Conservation (phyloP, 2,329 filamentous ascomycete genomes). For the Trichoderma simmonsii region DNA sequence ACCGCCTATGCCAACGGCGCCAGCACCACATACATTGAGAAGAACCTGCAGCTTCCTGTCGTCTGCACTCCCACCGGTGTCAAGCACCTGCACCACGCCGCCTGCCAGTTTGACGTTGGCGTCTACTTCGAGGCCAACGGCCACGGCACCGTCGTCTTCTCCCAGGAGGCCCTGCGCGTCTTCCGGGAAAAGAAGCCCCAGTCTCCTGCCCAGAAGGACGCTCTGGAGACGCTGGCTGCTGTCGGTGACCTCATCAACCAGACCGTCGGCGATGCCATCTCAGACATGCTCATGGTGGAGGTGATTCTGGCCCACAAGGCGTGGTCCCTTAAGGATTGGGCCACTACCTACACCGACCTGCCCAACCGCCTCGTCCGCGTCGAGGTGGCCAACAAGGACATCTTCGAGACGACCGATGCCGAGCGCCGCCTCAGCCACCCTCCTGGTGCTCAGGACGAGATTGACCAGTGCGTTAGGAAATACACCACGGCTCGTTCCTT, state of each 20-base stretch:
- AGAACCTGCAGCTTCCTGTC: conserved; percentile 82
- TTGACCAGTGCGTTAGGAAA: conserved; percentile 84
- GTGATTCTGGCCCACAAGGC: conserved; percentile 92
- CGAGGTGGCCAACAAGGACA: conserved; percentile 80
- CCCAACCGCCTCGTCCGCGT: conserved; percentile 94
- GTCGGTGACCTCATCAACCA: conserved; percentile 95
- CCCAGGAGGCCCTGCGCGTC: conserved; percentile 71
- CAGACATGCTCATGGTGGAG: conserved; percentile 93
- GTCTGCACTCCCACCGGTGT: conserved; percentile 94
- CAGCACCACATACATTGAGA: conserved; percentile 86
- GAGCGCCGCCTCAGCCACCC: conserved; percentile 84
- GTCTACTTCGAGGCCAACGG: conserved; percentile 99
- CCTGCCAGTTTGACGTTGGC: conserved; percentile 88
- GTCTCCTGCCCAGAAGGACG: conserved; percentile 86
- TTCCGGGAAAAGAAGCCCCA: conserved; percentile 80
- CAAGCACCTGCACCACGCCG: conserved; percentile 97
- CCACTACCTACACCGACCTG: conserved; percentile 86
- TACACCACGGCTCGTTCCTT: conserved; percentile 89
- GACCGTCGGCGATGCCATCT: conserved; percentile 92
- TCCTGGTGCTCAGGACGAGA: conserved; percentile 74
- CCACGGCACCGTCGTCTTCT: conserved; percentile 95
- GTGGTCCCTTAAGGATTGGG: conserved; percentile 89
- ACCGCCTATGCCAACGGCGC: conserved; percentile 97
- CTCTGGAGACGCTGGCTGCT: conserved; percentile 78
- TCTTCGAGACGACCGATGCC: conserved; percentile 88